Percentiles rank a stretch among this genome's conserved stretches.
phyloP scores from a whole-genome alignment of 805 yeast genomes.

The Komagataella ulmi region DNA sequence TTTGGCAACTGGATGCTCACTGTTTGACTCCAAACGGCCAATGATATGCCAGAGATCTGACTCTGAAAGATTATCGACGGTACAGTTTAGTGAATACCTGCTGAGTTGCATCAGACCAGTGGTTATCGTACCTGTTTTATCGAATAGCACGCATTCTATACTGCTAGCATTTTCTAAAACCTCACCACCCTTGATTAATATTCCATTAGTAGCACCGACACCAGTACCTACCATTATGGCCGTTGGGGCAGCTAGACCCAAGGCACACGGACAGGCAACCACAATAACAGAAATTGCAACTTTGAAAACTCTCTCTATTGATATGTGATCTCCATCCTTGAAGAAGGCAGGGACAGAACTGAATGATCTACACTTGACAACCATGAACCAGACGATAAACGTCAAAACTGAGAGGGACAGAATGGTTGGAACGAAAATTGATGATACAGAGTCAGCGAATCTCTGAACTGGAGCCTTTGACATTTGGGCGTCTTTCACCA shows the following conservation, averaged over 20 bases:
- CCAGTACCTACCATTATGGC: constrained; percentile 99
- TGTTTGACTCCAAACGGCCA: constrained; percentile 47
- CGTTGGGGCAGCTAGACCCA: constrained; percentile 96
- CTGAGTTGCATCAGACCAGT: constrained; percentile 56
- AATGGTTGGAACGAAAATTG: constrained; percentile 73
- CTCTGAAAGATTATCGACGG: neutral
- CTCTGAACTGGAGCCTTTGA: constrained; percentile 84
- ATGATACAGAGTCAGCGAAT: constrained; percentile 74
- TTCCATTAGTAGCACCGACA: constrained; percentile 82
- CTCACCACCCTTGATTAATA: constrained; percentile 88
- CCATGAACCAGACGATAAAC: constrained; percentile 44
- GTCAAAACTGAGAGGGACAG: constrained; percentile 50
- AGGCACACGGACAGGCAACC: constrained; percentile 97
- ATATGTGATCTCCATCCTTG: constrained; percentile 4
- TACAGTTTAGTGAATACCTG: neutral
- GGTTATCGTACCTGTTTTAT: constrained; percentile 94
- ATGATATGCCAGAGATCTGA: constrained; percentile 34
- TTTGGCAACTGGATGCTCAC: constrained; percentile 83
- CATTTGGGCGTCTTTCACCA: constrained; percentile 85
- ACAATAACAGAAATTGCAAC: constrained; percentile 86
- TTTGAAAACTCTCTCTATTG: constrained; percentile 28
- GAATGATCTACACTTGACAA: constrained; percentile 16
- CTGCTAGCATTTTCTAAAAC: constrained; percentile 62
- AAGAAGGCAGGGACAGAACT: constrained; percentile 14
- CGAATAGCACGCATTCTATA: constrained; percentile 63